Conservation (phyloP, 2,329 filamentous ascomycete genomes). For the Pestalotiopsis sp. region DNA sequence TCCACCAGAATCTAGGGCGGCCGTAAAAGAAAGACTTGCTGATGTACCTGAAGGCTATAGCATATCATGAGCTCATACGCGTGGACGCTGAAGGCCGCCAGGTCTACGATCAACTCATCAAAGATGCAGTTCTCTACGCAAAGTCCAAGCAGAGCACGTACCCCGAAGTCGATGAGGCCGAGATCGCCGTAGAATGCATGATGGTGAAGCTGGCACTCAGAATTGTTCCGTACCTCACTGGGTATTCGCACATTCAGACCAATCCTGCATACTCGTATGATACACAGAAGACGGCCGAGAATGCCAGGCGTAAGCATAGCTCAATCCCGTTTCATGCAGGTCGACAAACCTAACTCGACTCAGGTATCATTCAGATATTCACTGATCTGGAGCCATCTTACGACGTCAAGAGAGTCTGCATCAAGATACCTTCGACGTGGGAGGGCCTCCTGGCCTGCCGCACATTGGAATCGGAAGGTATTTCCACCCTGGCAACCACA, state of each 20-base stretch:
- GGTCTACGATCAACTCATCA: conserved; percentile 39
- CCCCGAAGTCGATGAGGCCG: conserved; percentile 38
- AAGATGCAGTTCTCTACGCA: conserved; percentile 37
- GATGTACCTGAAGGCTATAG: conserved; percentile 45
- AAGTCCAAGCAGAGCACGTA: conserved; percentile 34
- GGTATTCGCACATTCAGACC: conserved; percentile 61
- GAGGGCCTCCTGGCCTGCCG: conserved; percentile 65
- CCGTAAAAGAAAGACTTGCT: neutral
- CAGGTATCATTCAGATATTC: conserved; percentile 56
- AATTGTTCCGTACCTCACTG: conserved; percentile 53
- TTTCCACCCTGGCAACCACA: conserved; percentile 65
- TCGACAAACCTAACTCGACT: conserved; percentile 13
- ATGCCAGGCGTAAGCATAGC: conserved; percentile 49
- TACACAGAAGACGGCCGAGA: conserved; percentile 48
- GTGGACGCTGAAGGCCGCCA: conserved; percentile 33
- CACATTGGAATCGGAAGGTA: conserved; percentile 52
- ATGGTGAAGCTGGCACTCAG: conserved; percentile 57
- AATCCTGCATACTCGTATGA: conserved; percentile 60
- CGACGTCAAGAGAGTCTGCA: conserved; percentile 54
- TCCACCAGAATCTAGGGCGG: neutral
- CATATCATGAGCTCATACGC: conserved; percentile 47
- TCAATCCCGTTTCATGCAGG: neutral
- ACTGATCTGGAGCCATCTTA: conserved; percentile 45
- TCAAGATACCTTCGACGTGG: conserved; percentile 67
- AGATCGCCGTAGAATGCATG: conserved; percentile 60